A percentile compares a stretch with the other conserved stretches of the same genome.
Evolutionary conservation across 345 rosid species (phyloP).

Genomic region (Salix arbutifolia): DNA sequence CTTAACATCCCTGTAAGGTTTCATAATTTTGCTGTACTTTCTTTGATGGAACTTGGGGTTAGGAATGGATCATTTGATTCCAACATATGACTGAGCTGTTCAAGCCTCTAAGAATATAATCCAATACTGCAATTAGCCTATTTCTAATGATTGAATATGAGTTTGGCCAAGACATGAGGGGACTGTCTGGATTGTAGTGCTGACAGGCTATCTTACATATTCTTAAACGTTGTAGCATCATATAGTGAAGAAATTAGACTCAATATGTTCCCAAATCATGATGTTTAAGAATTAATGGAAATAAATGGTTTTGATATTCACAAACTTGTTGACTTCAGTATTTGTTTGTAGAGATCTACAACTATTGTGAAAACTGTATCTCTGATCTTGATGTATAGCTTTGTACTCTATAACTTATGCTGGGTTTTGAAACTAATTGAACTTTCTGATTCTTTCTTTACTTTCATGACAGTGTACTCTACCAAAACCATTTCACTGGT

Average conservation of each 20-base stretch:
- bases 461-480: conserved; percentile 40
- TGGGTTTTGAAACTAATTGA: not conserved
- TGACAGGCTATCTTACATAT: not conserved
- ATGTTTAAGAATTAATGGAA: not conserved
- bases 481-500: conserved; percentile 57
- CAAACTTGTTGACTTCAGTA: not conserved
- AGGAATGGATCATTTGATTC: not conserved
- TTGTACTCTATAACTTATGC: not conserved
- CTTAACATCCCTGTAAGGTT: conserved; percentile 68
- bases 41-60: not conserved
- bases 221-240: not conserved
- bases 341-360: not conserved
- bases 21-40: conserved; percentile 1
- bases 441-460: conserved; percentile 1
- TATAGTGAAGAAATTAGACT: not conserved
- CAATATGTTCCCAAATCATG: not conserved
- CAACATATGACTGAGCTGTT: not conserved
- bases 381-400: not conserved
- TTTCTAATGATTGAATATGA: not conserved
- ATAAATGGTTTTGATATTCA: not conserved
- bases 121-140: not conserved
- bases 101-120: not conserved
- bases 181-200: not conserved
- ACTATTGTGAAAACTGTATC: not conserved
- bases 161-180: not conserved